Percentiles rank a stretch among this genome's conserved stretches.
Evolutionary conservation across 108 stramenopile species (phyloP).

Genomic region (Nitzschia sp.): DNA sequence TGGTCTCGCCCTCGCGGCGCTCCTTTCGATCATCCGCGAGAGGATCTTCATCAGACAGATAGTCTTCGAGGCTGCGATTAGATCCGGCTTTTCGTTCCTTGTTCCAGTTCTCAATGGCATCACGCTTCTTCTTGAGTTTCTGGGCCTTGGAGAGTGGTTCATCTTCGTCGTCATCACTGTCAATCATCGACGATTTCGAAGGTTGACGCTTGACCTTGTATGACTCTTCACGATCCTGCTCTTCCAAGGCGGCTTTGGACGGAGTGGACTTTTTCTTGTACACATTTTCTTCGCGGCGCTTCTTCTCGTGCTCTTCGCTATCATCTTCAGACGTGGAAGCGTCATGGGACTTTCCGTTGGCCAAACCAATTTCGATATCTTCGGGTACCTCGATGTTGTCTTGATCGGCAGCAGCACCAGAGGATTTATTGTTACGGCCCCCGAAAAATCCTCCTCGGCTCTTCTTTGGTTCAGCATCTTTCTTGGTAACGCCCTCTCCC

Average conservation of each 20-base stretch:
- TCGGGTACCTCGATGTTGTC: too few relatives aligned
- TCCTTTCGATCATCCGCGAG: background rate
- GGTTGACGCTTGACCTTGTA: too few relatives aligned
- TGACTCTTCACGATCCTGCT: too few relatives aligned
- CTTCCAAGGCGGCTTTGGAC: background rate
- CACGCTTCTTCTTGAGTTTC: background rate
- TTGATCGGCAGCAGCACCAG: too few relatives aligned
- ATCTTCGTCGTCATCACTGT: background rate
- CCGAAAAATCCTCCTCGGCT: too few relatives aligned
- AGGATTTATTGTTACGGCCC: too few relatives aligned
- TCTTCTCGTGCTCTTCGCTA: too few relatives aligned
- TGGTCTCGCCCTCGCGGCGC: background rate
- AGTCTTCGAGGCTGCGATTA: background rate
- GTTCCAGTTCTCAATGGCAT: slow-evolving; percentile 1
- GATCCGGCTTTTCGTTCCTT: slow-evolving; percentile 10
- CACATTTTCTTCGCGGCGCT: too few relatives aligned
- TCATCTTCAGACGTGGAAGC: too few relatives aligned
- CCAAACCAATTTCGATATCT: too few relatives aligned
- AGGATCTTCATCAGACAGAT: background rate
- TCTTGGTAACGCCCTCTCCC: background rate
- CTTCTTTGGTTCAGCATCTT: background rate
- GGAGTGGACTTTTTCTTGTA: too few relatives aligned
- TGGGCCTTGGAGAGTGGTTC: background rate
- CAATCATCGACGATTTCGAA: background rate
- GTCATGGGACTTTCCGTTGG: too few relatives aligned